Conservation (phyloP, 768 basidiomycete species). For the Tylopilus felleus region DNA sequence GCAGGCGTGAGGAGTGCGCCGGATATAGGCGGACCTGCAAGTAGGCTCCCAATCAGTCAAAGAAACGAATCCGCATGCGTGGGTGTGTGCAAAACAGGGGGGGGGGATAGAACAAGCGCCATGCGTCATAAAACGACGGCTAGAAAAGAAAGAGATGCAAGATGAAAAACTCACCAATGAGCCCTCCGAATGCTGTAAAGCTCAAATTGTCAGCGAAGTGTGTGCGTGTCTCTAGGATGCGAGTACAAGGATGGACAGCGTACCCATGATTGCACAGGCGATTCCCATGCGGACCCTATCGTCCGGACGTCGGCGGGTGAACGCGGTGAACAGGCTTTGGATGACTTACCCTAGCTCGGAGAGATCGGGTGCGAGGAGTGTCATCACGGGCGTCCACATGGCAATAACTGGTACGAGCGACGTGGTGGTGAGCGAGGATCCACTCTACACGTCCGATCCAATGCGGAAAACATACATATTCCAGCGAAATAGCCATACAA, state of each 20-base stretch:
- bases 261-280: constrained; percentile 47
- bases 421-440: background rate
- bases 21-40: constrained; percentile 49
- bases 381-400: constrained; percentile 43
- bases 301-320: background rate
- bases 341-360: constrained; percentile 48
- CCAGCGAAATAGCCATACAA: constrained; percentile 55
- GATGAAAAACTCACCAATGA: constrained; percentile 18
- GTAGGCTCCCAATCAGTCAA: background rate
- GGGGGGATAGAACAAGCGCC: too few relatives aligned
- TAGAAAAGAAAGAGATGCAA: too few relatives aligned
- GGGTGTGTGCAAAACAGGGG: too few relatives aligned
- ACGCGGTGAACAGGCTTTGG: too few relatives aligned
- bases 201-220: background rate
- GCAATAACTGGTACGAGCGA: constrained; percentile 31
- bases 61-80: too few relatives aligned
- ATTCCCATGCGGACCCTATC: constrained; percentile 45
- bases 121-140: too few relatives aligned
- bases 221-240: too few relatives aligned
- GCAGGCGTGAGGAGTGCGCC: constrained; percentile 51
- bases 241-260: background rate
- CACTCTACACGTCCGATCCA: background rate
- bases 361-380: constrained; percentile 42
- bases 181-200: constrained; percentile 22
- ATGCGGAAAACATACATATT: constrained; percentile 29